Conservation (phyloP, 352 stramenopile species). For the Phytophthora meadii region DNA sequence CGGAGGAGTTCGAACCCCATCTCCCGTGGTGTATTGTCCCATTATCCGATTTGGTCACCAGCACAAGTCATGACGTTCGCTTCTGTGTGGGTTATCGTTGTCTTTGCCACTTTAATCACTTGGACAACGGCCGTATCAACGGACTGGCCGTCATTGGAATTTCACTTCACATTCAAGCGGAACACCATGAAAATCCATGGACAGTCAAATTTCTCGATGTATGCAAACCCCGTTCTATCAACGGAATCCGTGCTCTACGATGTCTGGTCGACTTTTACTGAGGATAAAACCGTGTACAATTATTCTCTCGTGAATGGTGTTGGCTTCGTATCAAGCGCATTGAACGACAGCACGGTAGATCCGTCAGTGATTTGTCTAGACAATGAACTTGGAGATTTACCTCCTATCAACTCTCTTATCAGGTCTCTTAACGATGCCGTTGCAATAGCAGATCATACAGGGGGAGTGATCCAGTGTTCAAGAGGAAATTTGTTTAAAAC, state of each 20-base stretch:
- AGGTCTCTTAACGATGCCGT: conserved; percentile 4
- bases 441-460: not conserved
- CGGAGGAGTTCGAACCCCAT: not conserved
- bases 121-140: not conserved
- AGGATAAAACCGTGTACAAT: conserved; percentile 2
- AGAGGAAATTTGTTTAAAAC: conserved; percentile 7
- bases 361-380: conserved; percentile 2
- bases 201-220: conserved; percentile 24
- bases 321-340: not conserved
- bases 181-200: conserved; percentile 37
- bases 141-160: conserved; percentile 28
- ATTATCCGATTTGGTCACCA: conserved; percentile 5
- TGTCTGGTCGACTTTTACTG: conserved; percentile 6
- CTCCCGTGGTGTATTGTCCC: conserved; percentile 1
- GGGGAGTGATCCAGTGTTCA: not conserved
- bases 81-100: not conserved
- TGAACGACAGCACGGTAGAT: not conserved
- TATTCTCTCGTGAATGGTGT: conserved; percentile 3
- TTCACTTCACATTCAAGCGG: conserved; percentile 44
- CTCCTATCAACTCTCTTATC: conserved; percentile 16
- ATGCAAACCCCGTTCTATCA: conserved; percentile 1
- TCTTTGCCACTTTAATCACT: not conserved
- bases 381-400: conserved; percentile 5
- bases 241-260: conserved; percentile 4
- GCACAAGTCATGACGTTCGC: not conserved